Conservation (phyloP, 1,139 yeast genomes). For the Geotrichum reessii region DNA sequence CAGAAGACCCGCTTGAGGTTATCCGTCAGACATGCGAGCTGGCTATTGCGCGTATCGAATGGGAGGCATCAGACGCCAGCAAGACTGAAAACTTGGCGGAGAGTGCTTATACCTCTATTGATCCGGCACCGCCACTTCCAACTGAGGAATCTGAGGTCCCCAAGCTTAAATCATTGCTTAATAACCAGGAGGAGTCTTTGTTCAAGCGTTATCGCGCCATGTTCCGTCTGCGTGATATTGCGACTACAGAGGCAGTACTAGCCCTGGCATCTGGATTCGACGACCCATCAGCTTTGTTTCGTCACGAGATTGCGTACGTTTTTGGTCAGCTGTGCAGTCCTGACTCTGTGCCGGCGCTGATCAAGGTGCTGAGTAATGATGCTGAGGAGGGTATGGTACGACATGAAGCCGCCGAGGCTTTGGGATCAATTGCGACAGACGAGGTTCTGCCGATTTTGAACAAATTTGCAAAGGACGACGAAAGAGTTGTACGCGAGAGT, state of each 20-base stretch:
- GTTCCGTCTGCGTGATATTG: conserved; percentile 95
- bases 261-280: conserved; percentile 87
- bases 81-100: conserved; percentile 62
- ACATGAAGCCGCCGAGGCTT: conserved; percentile 98
- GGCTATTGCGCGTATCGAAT: conserved; percentile 88
- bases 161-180: conserved; percentile 61
- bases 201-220: conserved; percentile 96
- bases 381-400: conserved; percentile 96
- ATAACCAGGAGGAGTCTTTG: conserved; percentile 69
- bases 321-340: conserved; percentile 97
- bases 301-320: conserved; percentile 97
- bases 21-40: conserved; percentile 96
- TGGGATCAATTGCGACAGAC: conserved; percentile 95
- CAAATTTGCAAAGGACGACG: conserved; percentile 71
- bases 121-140: conserved; percentile 97
- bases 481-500: conserved; percentile 88
- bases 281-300: conserved; percentile 88
- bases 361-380: conserved; percentile 70
- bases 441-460: conserved; percentile 86
- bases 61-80: conserved; percentile 73
- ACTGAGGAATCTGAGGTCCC: conserved; percentile 51
- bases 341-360: conserved; percentile 80
- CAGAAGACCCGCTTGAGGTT: conserved; percentile 75
- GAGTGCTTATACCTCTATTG: conserved; percentile 80
- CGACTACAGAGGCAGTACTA: conserved; percentile 83